phyloP scores from a whole-genome alignment of 2,329 filamentous ascomycete species.

The Cercospora sp. region DNA sequence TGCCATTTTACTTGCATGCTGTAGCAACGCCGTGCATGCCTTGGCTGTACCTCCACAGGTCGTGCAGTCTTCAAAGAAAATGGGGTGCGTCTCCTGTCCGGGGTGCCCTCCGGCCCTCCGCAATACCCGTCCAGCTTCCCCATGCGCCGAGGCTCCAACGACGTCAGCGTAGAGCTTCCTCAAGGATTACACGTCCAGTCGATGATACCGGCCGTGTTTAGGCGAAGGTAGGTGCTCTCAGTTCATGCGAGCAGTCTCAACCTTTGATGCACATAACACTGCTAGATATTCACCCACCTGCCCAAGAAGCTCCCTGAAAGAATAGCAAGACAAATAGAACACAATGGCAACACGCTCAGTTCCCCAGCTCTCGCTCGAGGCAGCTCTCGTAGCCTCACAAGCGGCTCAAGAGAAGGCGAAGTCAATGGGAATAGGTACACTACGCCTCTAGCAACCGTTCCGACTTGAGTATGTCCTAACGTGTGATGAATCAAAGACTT shows the following conservation, averaged over 20 bases:
- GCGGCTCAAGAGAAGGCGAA: constrained; percentile 41
- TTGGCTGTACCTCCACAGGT: background rate
- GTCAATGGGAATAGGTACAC: constrained; percentile 41
- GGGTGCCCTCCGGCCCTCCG: background rate
- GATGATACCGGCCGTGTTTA: constrained; percentile 9
- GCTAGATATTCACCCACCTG: background rate
- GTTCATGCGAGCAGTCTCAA: background rate
- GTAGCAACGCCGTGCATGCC: background rate
- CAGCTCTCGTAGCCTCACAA: constrained; percentile 39
- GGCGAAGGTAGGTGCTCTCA: constrained; percentile 6
- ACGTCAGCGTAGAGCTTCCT: constrained; percentile 9
- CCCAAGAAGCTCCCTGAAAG: background rate
- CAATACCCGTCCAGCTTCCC: constrained; percentile 2
- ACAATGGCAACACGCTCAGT: constrained; percentile 38
- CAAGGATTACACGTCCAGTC: background rate
- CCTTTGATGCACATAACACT: background rate
- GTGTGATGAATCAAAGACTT: constrained; percentile 40
- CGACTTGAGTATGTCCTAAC: background rate
- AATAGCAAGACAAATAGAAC: background rate
- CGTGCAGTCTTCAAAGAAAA: background rate
- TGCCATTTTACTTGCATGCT: background rate
- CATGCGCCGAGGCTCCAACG: background rate
- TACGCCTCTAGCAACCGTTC: background rate
- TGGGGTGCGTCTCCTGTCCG: background rate
- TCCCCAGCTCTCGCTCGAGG: constrained; percentile 40